Conservation (phyloP, 768 basidiomycete genomes). For the Calocybe gangraenosa region DNA sequence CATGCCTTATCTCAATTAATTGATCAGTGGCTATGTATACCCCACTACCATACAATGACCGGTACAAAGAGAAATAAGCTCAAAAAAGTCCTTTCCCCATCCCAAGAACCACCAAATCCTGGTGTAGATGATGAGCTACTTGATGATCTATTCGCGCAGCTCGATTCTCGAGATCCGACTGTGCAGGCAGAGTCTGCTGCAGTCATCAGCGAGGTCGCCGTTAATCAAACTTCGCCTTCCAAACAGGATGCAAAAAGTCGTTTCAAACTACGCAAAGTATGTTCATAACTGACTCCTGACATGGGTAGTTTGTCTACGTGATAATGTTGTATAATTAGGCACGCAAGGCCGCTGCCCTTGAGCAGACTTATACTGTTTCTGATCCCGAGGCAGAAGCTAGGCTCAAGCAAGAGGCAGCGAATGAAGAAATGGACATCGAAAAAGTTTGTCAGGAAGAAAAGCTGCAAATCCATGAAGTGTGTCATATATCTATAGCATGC, state of each 20-base stretch:
- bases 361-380: constrained; percentile 44
- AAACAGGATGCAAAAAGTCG: constrained; percentile 61
- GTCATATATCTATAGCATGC: constrained; percentile 7
- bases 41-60: constrained; percentile 30
- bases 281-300: not conserved
- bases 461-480: constrained; percentile 63
- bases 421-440: constrained; percentile 64
- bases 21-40: constrained; percentile 16
- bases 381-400: constrained; percentile 59
- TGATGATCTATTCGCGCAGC: constrained; percentile 72
- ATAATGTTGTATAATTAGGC: too few relatives aligned
- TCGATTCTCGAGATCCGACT: constrained; percentile 58
- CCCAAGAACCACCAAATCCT: constrained; percentile 25
- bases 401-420: constrained; percentile 58
- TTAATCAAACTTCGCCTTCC: constrained; percentile 27
- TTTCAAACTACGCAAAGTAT: constrained; percentile 69
- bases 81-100: constrained; percentile 38
- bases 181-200: constrained; percentile 46
- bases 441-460: constrained; percentile 61
- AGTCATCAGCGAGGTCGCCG: constrained; percentile 45
- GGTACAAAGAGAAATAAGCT: constrained; percentile 55
- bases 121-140: constrained; percentile 58
- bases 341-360: constrained; percentile 64
- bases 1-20: not conserved
- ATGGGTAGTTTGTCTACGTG: too few relatives aligned